These are phyloP conservation scores for Jasminum sambac DNA, from an alignment of 257 asterid species.

Conservation along the genomic window DNA sequence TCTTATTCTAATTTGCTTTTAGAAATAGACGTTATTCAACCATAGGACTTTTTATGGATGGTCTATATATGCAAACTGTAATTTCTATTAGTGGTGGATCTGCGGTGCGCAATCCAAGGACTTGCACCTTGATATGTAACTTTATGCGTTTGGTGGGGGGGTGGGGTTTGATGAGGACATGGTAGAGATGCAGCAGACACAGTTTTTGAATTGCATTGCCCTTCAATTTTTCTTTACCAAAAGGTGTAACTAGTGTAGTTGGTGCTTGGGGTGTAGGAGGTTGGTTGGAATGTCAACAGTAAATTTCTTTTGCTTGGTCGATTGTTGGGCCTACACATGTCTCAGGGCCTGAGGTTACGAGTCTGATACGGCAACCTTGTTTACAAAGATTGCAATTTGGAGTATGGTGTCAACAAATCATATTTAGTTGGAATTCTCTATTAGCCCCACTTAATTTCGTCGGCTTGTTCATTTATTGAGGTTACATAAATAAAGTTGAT, in stretches of 20 bases:
- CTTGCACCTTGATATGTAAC: neutral
- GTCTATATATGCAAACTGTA: neutral
- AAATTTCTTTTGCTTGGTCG: neutral
- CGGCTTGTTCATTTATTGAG: too few relatives aligned
- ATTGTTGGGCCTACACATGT: neutral
- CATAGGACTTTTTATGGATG: neutral
- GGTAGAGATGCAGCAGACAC: neutral
- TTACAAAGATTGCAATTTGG: neutral
- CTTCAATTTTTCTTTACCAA: neutral
- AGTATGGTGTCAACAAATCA: neutral
- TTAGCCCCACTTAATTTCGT: neutral
- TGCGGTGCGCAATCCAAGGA: too few relatives aligned
- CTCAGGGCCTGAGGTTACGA: too few relatives aligned
- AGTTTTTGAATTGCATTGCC: neutral
- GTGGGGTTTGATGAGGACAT: neutral
- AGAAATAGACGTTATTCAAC: neutral
- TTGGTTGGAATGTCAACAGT: neutral
- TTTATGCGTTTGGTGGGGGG: too few relatives aligned
- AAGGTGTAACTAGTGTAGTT: constrained; percentile 17
- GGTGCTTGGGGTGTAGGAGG: neutral
- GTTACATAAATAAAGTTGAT: neutral
- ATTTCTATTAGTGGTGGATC: neutral
- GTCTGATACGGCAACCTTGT: neutral
- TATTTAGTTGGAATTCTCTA: neutral
- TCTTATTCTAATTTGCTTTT: neutral